Base-by-base conservation (phyloP, 331 rosid species). In the Phaseolus coccineus region DNA sequence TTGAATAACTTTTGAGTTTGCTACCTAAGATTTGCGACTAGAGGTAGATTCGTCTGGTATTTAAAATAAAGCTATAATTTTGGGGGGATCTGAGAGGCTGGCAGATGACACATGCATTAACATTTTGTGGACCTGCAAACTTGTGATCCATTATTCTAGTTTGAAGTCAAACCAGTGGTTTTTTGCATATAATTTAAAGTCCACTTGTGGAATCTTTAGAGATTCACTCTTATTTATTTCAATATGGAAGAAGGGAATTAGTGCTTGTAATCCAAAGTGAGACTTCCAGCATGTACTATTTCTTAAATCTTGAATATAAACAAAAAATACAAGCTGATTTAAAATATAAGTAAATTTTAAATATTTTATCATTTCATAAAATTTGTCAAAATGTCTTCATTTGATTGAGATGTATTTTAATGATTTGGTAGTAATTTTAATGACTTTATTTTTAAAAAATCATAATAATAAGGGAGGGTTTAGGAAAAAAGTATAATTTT, bases 191-290 rank as follows among this genome's bases (percentile, higher is more conserved):
- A 69, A 44, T 59, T 48, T 79, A 61, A 48, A 19, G 37, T 42
- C 76, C 68, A 76, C 48, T 50, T 65, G 47, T 14, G 33, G 65
- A 71, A 71, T 84, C 73, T 55, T 71, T 37, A 3, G 14, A 77
- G 73, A 71, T 76, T 72, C 64, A 58, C 37, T 73, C 61, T 72
- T 8, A 16, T 52, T 77, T 42, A 11, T 15, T 22, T 62, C 63
- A 64, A 31, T 58, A 66, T 53, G 69, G 30, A 24, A 62, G 37
- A 22, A 6, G 57, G 70, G 47, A 76, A 71, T 63, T 77, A 47
- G 80, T 47, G n/a, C 66, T 77, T 39, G 70, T 39, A 40, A 71
- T 80, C 74, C 77, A 65, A 80, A 72, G 13, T 48, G 77, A 70
- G 79, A 44, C 72, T 74, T 62, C 66, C 77, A 69, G 69, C 59